Evolutionary conservation across 306 rosid genomes (phyloP), one percentile per base, ranked within the genome.

Genomic region (Alnus glutinosa): DNA sequence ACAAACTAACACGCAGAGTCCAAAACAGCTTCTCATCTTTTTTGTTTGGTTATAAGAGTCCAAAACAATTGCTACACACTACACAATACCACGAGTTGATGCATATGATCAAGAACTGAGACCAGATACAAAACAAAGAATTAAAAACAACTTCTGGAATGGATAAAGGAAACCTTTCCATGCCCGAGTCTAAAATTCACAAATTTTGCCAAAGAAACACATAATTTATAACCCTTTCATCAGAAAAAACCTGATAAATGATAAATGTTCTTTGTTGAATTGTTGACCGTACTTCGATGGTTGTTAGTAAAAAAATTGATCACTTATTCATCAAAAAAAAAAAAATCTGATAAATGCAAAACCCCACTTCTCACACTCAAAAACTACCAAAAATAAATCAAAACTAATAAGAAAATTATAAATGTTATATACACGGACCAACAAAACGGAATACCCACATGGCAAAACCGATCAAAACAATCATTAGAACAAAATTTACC

Each of bases 71-170:
- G 66, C 74, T n/a, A 54, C 50, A 73, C 61, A 48, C 73, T 58
- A 63, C 19, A 37, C 64, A 30, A 59, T 57, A 28, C 59, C 54
- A 68, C 74, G 37, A 67, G 69, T 78, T 64, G 63, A 62, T 52
- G 69, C 62, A 78, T 15, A 58, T 23, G 64, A 59, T 68, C 77
- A 75, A 72, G 30, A 78, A 75, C 67, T 28, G 63, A 79, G 59
- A 75, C 64, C 58, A 37, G 19, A 75, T 64, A 76, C 72, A 67
- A 55, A 12, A 79, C 23, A 11, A 47, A 69, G 11, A 69, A 68
- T 15, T 13, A 63, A 63, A 42, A 37, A 49, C 62, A 59, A 70
- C 16, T 16, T 5, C 23, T 37, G 19, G 49, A 15, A 5, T 5
- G 9, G 14, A 52, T 6, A 16, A 3, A 64, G 51, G 12, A 48